Evolutionary conservation across 2,329 filamentous ascomycete species (phyloP).

Genomic region (Sporothrix mexicana): DNA sequence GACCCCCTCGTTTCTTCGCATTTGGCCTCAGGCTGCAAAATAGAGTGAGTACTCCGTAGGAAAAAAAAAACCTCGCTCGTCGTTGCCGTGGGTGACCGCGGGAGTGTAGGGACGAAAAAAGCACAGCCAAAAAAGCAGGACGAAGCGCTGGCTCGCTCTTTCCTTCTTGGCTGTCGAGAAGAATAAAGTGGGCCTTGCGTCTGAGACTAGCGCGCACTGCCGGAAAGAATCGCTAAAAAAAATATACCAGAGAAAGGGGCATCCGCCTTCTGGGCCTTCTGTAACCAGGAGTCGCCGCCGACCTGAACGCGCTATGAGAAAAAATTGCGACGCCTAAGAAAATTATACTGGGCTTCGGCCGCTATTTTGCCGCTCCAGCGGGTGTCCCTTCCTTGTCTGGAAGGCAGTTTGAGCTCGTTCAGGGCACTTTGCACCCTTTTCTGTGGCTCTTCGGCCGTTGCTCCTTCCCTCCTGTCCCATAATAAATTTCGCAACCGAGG

Average conservation of each 20-base stretch:
- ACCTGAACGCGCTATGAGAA: constrained; percentile 18
- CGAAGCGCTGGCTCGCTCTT: constrained; percentile 5
- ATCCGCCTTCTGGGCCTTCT: constrained; percentile 16
- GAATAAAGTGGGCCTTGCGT: constrained; percentile 32
- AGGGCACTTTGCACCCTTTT: not conserved
- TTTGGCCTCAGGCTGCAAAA: constrained; percentile 33
- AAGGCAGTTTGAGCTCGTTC: not conserved
- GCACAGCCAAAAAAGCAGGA: constrained; percentile 3
- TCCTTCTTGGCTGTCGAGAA: constrained; percentile 25
- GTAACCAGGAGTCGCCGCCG: not conserved
- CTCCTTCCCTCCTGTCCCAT: constrained; percentile 33
- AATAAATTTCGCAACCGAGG: constrained; percentile 36
- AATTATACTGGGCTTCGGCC: constrained; percentile 13
- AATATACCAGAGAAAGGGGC: constrained; percentile 39
- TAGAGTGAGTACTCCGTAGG: no score
- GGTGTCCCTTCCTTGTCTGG: constrained; percentile 7
- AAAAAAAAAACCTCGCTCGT: constrained; percentile 24
- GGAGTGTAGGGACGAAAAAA: constrained; percentile 2
- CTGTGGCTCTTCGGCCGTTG: constrained; percentile 20
- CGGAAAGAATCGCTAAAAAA: constrained; percentile 63
- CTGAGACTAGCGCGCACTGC: constrained; percentile 40
- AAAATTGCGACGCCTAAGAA: constrained; percentile 14
- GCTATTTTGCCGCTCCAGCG: constrained; percentile 13
- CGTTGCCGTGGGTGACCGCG: constrained; percentile 36
- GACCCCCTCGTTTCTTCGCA: not conserved